Evolutionary conservation across 768 basidiomycete species (phyloP).

Genomic region (Porphyrellus cyaneotinctus): DNA sequence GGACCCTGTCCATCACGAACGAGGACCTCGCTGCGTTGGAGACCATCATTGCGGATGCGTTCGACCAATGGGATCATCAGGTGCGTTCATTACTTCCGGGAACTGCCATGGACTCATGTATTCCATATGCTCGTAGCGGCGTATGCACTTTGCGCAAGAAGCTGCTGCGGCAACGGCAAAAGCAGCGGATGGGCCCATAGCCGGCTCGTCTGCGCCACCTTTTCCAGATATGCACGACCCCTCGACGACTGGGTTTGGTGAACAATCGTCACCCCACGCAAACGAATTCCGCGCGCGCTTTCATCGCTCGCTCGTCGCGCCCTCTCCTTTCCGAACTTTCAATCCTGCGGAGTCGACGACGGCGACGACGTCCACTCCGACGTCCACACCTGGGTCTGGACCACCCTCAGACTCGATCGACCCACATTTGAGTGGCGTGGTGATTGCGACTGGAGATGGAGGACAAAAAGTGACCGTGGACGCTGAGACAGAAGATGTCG

Average conservation of each 20-base stretch:
- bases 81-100: slow-evolving; percentile 37
- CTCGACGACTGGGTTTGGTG: slow-evolving; percentile 22
- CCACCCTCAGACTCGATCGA: slow-evolving; percentile 32
- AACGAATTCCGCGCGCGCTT: slow-evolving; percentile 67
- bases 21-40: slow-evolving; percentile 78
- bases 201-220: slow-evolving; percentile 26
- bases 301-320: slow-evolving; percentile 55
- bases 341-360: slow-evolving; percentile 28
- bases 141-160: slow-evolving; percentile 43
- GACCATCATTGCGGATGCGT: slow-evolving; percentile 77
- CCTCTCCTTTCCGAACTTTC: slow-evolving; percentile 52
- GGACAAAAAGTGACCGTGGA: slow-evolving; percentile 26
- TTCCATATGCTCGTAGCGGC: slow-evolving; percentile 33
- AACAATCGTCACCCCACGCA: slow-evolving; percentile 31
- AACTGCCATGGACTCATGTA: background rate
- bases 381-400: slow-evolving; percentile 33
- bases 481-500: slow-evolving; percentile 24
- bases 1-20: slow-evolving; percentile 68
- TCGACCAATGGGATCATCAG: slow-evolving; percentile 83
- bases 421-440: slow-evolving; percentile 29
- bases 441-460: slow-evolving; percentile 21
- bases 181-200: slow-evolving; percentile 25
- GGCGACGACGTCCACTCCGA: slow-evolving; percentile 31
- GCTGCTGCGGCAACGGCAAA: slow-evolving; percentile 33
- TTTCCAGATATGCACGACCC: slow-evolving; percentile 35